Conservation (phyloP, 495 filamentous ascomycete genomes). For the Penicillium bialowiezense region DNA sequence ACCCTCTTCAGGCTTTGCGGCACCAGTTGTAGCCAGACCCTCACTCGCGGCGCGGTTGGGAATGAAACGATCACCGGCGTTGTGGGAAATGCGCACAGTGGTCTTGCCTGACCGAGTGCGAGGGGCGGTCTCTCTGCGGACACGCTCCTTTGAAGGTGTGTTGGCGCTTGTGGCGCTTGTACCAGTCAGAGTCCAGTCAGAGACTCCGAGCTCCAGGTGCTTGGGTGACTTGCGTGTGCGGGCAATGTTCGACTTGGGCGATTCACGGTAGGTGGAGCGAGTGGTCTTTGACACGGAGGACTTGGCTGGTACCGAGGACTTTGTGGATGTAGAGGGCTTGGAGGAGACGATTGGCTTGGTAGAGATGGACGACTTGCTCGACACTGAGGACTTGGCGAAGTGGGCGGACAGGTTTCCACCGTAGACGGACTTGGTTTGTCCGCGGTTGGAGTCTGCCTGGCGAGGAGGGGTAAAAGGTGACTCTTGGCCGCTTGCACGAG, state of each 20-base stretch:
- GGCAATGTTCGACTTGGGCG: slow-evolving; percentile 94
- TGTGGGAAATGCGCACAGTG: slow-evolving; percentile 69
- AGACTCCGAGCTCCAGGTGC: slow-evolving; percentile 88
- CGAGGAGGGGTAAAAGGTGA: slow-evolving; percentile 80
- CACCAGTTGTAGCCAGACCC: slow-evolving; percentile 75
- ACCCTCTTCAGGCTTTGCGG: slow-evolving; percentile 73
- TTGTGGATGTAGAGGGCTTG: slow-evolving; percentile 17
- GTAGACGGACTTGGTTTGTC: slow-evolving; percentile 66
- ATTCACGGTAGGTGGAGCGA: slow-evolving; percentile 54
- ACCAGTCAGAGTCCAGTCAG: slow-evolving; percentile 86
- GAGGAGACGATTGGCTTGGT: slow-evolving; percentile 23
- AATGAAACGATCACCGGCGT: slow-evolving; percentile 91
- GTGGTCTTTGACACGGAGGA: slow-evolving; percentile 15
- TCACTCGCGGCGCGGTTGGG: slow-evolving; percentile 89
- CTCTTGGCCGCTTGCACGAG: slow-evolving; percentile 50
- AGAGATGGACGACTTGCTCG: neutral
- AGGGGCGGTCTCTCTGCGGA: slow-evolving; percentile 56
- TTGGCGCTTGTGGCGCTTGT: slow-evolving; percentile 66
- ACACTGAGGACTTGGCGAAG: slow-evolving; percentile 58
- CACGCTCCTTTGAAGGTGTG: slow-evolving; percentile 65
- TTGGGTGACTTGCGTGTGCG: slow-evolving; percentile 63
- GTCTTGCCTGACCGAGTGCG: slow-evolving; percentile 64
- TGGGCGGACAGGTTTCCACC: slow-evolving; percentile 69
- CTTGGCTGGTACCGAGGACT: slow-evolving; percentile 17
- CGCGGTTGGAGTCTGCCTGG: slow-evolving; percentile 52